Evolutionary conservation across 345 rosid species (phyloP).

Genomic region (Corchorus olitorius): DNA sequence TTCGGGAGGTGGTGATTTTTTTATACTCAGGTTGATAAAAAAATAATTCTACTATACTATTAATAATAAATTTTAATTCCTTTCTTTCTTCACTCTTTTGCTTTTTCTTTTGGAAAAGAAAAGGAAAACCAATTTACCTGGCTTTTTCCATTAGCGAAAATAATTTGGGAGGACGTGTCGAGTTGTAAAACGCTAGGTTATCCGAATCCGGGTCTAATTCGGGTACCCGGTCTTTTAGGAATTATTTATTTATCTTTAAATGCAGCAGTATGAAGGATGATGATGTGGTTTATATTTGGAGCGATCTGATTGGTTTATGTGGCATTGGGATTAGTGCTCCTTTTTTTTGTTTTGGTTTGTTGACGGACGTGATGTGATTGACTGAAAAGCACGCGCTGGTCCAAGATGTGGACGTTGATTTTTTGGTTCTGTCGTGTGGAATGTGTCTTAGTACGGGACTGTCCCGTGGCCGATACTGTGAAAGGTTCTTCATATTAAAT

Average conservation of each 20-base stretch:
- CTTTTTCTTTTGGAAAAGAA: neutral
- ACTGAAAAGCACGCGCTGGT: neutral
- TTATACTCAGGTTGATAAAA: neutral
- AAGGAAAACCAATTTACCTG: neutral
- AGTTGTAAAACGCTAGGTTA: neutral
- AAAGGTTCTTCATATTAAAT: constrained; percentile 19
- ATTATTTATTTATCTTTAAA: neutral
- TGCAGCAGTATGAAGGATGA: neutral
- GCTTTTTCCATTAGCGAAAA: neutral
- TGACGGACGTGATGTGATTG: neutral
- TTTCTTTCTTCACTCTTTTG: neutral
- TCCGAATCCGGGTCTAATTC: neutral
- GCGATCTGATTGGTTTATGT: neutral
- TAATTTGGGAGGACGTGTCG: neutral
- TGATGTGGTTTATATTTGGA: neutral
- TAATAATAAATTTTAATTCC: too few species aligned
- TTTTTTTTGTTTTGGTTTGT: neutral
- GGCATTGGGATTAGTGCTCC: neutral
- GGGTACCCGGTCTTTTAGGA: neutral
- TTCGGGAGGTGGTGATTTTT: neutral
- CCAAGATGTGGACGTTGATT: neutral
- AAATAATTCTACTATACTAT: too few species aligned
- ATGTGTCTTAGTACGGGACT: neutral
- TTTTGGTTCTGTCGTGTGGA: neutral
- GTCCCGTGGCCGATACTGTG: neutral